Evolutionary conservation across 345 rosid genomes (phyloP).

Genomic region (Passiflora organensis): DNA sequence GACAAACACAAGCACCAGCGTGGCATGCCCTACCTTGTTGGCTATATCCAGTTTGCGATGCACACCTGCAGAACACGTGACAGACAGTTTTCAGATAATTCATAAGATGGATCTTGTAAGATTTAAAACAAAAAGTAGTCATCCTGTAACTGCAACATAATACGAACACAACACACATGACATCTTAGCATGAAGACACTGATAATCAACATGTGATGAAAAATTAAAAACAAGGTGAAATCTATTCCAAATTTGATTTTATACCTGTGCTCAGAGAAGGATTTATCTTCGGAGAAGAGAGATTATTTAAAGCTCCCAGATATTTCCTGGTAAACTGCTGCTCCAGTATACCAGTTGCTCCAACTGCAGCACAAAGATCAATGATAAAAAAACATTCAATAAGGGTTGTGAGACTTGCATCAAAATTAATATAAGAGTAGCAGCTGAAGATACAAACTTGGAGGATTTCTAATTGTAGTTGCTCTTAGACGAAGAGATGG

Average conservation of each 20-base stretch:
- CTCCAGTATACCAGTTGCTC: constrained; percentile 42
- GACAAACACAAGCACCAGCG: background rate
- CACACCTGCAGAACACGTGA: constrained; percentile 39
- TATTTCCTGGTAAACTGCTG: constrained; percentile 44
- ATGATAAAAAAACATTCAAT: too few species aligned
- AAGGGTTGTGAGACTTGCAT: too few species aligned
- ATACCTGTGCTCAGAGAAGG: constrained; percentile 43
- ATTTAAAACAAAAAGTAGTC: too few species aligned
- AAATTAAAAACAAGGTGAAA: too few species aligned
- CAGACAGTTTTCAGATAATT: background rate
- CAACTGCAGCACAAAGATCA: constrained; percentile 33
- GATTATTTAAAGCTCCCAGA: constrained; percentile 34
- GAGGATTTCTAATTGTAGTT: constrained; percentile 53
- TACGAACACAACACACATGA: too few species aligned
- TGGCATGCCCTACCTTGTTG: constrained; percentile 56
- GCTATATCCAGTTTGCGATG: constrained; percentile 57
- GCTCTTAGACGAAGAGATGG: constrained; percentile 70
- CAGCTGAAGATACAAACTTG: constrained; percentile 39
- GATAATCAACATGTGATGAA: too few species aligned
- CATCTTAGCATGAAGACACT: too few species aligned
- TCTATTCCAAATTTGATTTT: too few species aligned
- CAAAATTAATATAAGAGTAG: too few species aligned
- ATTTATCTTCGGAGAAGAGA: constrained; percentile 43
- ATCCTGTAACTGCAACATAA: too few species aligned
- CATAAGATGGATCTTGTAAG: too few species aligned